Evolutionary conservation across 2,329 filamentous ascomycete genomes (phyloP).

Genomic region (Teratosphaeria zuluensis): DNA sequence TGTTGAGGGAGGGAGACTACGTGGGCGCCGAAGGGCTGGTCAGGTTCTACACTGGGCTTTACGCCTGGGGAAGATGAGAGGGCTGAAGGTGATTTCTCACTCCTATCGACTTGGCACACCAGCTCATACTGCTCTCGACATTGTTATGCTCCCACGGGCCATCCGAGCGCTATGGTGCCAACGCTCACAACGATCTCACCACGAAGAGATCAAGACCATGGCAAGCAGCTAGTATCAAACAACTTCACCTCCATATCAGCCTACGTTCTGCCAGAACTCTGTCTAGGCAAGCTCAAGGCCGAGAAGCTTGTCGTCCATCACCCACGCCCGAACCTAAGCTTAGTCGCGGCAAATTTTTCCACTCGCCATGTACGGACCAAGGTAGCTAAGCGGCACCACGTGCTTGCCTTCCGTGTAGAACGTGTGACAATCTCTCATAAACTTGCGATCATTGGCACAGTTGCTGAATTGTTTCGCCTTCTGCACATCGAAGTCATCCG

Average conservation of each 20-base stretch:
- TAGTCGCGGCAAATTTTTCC: neutral
- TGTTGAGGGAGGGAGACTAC: conserved; percentile 58
- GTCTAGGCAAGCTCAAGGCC: too few relatives aligned
- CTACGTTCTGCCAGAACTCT: too few relatives aligned
- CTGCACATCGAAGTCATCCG: neutral
- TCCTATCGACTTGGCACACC: neutral
- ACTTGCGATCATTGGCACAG: neutral
- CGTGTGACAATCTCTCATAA: neutral
- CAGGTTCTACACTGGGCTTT: conserved; percentile 56
- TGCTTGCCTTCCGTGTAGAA: neutral
- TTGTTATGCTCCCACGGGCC: too few relatives aligned
- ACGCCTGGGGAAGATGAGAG: conserved; percentile 20
- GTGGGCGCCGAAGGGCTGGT: conserved; percentile 61
- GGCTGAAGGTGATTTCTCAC: neutral
- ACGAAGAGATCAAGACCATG: too few relatives aligned
- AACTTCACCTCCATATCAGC: too few relatives aligned
- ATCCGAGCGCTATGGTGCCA: too few relatives aligned
- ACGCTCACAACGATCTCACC: too few relatives aligned
- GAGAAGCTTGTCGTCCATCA: too few relatives aligned
- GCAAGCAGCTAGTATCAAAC: too few relatives aligned
- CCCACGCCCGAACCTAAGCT: neutral
- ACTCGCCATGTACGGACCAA: neutral
- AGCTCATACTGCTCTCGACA: neutral
- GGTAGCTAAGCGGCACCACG: neutral
- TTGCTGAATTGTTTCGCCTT: neutral